phyloP scores from a whole-genome alignment of 129 eudicot species.

The Deinandra increscens region DNA sequence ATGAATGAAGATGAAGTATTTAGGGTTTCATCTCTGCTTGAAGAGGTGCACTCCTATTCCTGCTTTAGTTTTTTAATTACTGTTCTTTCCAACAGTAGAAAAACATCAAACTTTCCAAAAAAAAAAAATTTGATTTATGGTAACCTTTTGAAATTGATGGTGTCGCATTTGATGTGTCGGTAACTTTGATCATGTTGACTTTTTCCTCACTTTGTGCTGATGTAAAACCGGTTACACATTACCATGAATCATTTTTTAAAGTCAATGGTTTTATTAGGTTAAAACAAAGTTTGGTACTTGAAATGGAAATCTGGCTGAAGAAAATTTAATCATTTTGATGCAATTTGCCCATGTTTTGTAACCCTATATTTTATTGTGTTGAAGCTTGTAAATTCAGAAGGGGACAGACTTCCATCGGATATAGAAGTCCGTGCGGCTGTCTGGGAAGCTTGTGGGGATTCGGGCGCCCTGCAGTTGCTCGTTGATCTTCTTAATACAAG shows the following conservation, averaged over 20 bases:
- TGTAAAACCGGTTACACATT: background rate
- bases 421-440: slow-evolving; percentile 85
- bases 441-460: slow-evolving; percentile 97
- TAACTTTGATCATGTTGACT: background rate
- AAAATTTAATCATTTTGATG: background rate
- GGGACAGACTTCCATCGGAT: slow-evolving; percentile 77
- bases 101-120: slow-evolving; percentile 2
- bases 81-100: background rate
- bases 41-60: slow-evolving; percentile 51
- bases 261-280: background rate
- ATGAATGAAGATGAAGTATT: slow-evolving; percentile 72
- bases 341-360: slow-evolving; percentile 2
- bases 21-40: slow-evolving; percentile 73
- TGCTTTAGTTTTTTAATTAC: background rate
- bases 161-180: background rate
- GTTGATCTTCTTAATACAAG: slow-evolving; percentile 83
- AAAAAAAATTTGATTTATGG: background rate
- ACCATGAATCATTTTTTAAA: background rate
- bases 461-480: slow-evolving; percentile 83
- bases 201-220: background rate
- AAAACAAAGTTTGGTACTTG: background rate
- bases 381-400: slow-evolving; percentile 72
- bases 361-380: slow-evolving; percentile 16
- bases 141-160: background rate
- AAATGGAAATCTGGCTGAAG: background rate